These are phyloP conservation scores for Cercospora citrullina DNA, from an alignment of 2,329 filamentous ascomycete genomes.

Conservation along the genomic window DNA sequence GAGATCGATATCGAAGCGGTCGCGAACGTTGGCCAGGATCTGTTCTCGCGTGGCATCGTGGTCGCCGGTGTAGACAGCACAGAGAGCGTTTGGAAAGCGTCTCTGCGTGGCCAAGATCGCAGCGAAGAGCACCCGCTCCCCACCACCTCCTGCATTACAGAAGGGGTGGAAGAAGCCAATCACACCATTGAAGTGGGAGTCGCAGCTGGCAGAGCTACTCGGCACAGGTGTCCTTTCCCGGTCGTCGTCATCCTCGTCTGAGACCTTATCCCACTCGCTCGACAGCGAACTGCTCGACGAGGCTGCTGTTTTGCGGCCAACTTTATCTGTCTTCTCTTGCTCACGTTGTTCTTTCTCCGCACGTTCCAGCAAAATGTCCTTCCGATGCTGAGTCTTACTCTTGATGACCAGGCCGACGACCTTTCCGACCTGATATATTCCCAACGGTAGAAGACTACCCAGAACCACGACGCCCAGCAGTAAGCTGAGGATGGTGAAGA, in stretches of 20 bases:
- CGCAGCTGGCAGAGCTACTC: slow-evolving; percentile 47
- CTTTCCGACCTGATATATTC: slow-evolving; percentile 29
- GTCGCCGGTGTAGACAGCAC: slow-evolving; percentile 93
- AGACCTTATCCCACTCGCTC: slow-evolving; percentile 70
- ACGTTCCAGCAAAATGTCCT: slow-evolving; percentile 35
- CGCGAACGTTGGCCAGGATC: slow-evolving; percentile 66
- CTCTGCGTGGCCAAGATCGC: slow-evolving; percentile 88
- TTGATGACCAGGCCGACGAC: slow-evolving; percentile 33
- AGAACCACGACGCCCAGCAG: slow-evolving; percentile 28
- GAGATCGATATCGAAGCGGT: slow-evolving; percentile 88
- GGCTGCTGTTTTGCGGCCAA: slow-evolving; percentile 17
- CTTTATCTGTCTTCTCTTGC: slow-evolving; percentile 1
- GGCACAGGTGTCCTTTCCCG: slow-evolving; percentile 40
- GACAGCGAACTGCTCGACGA: slow-evolving; percentile 48
- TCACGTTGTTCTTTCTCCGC: slow-evolving; percentile 30
- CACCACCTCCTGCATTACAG: slow-evolving; percentile 94
- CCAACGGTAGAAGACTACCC: slow-evolving; percentile 31
- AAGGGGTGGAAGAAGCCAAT: slow-evolving; percentile 98
- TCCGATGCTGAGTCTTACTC: slow-evolving; percentile 35
- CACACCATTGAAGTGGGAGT: slow-evolving; percentile 74
- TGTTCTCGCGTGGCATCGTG: slow-evolving; percentile 79
- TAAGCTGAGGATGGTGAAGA: slow-evolving; percentile 19
- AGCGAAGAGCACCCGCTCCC: slow-evolving; percentile 94
- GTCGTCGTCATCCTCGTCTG: slow-evolving; percentile 43
- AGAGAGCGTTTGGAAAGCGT: slow-evolving; percentile 83